Evolutionary conservation across 129 eudicot genomes (phyloP), one percentile per base, ranked within the genome.

Genomic region (Deinandra increscens): DNA sequence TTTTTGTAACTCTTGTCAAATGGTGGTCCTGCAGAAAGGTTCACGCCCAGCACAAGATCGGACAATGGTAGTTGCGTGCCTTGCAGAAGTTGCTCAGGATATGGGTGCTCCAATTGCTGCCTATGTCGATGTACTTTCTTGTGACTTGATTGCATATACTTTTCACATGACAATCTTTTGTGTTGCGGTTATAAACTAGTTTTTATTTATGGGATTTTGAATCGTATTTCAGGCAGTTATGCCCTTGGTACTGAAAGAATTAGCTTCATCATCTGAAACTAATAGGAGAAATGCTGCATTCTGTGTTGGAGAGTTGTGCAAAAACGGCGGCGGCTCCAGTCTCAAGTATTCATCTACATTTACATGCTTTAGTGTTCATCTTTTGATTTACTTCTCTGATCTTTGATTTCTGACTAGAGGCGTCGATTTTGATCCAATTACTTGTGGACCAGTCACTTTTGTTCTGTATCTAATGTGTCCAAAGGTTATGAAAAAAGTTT

Each of bases 211-310:
- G 19, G 51, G 58, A 53, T 48, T 19, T 19, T 82, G 34, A 23
- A 48, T 67, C 64, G 44, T 77, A 60, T 82, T 86, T 83, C 90
- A 93, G 99, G 83, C 77, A 56, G 71, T 93, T 72, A 83, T 93
- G 88, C 95, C 87, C 56, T 80, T 93, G 80, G 93, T 75, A 49
- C 91, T 89, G 22, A 93, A 93, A 85, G 99, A 93, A 82, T 73
- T 93, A 70, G 88, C 69, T 18, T 89, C 99, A 48, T 77, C 90
- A 7, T 83, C 82, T 9, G 82, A 89, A 76, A 93, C 99, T 64
- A 93, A 93, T 76, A 82, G 99, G 84, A 85, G 99, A 53, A 93
- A 93, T 82, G 99, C 98, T 37, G 98, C 97, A 65, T 93, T 93
- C 51, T 93, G 97, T 78, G 98, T 70, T 42, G 98, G 98, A 60